These are phyloP conservation scores for Rachicladosporium sp. DNA, from an alignment of 2,329 filamentous ascomycete species.

Conservation along the genomic window DNA sequence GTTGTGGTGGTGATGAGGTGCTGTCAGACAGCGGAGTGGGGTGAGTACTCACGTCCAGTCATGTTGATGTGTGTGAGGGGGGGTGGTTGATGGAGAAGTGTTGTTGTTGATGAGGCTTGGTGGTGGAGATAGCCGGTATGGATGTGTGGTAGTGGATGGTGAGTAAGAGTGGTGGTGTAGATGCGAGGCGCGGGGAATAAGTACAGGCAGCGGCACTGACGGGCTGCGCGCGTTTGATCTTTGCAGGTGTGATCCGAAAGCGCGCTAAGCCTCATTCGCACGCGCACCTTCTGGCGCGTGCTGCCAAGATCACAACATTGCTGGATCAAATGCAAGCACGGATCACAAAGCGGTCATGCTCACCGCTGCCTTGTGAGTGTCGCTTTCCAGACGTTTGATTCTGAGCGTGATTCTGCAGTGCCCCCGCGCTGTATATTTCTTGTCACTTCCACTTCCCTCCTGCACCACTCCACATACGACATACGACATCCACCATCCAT, in stretches of 20 bases:
- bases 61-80: slow-evolving; percentile 30
- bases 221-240: slow-evolving; percentile 8
- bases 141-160: slow-evolving; percentile 1
- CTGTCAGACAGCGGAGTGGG: slow-evolving; percentile 2
- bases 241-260: slow-evolving; percentile 7
- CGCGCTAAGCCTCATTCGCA: slow-evolving; percentile 5
- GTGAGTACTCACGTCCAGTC: slow-evolving; percentile 37
- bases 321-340: slow-evolving; percentile 6
- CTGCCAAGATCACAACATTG: slow-evolving; percentile 1
- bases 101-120: slow-evolving; percentile 8
- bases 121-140: slow-evolving; percentile 1
- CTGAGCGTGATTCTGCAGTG: slow-evolving; percentile 6
- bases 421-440: slow-evolving; percentile 7
- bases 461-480: slow-evolving; percentile 4
- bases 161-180: slow-evolving; percentile 1
- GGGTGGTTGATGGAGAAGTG: slow-evolving; percentile 13
- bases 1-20: slow-evolving; percentile 7
- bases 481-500: slow-evolving; percentile 5
- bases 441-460: slow-evolving; percentile 2
- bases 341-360: not conserved
- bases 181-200: slow-evolving; percentile 3
- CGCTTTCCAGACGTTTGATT: too few species aligned
- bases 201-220: not conserved
- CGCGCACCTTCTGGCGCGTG: not conserved
- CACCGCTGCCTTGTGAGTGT: slow-evolving; percentile 1